Evolutionary conservation across 768 basidiomycete genomes (phyloP).

Genomic region (Tricholoma furcatifolium): DNA sequence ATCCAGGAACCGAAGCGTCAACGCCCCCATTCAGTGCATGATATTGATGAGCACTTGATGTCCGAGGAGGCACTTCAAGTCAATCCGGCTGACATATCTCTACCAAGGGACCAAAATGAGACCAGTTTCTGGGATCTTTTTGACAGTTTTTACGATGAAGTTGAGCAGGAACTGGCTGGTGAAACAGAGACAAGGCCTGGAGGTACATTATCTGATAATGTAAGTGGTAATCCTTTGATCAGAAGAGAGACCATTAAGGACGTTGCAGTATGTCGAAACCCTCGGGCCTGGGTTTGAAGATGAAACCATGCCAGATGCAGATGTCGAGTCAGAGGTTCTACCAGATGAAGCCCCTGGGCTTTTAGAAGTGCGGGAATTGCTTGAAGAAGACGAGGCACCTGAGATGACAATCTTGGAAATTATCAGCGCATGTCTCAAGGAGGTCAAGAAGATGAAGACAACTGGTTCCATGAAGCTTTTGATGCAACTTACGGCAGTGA

Average conservation of each 20-base stretch:
- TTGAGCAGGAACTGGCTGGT: neutral
- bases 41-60: neutral
- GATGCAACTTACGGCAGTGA: too few relatives aligned
- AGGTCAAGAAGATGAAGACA: too few relatives aligned
- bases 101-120: neutral
- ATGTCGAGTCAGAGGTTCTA: neutral
- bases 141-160: neutral
- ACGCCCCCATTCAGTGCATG: neutral
- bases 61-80: neutral
- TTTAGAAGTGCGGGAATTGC: too few relatives aligned
- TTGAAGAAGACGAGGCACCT: too few relatives aligned
- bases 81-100: neutral
- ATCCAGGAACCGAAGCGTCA: neutral
- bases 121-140: neutral
- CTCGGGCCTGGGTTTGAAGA: too few relatives aligned
- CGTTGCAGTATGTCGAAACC: neutral
- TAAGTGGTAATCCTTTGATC: neutral
- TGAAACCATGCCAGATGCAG: neutral
- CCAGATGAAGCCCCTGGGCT: too few relatives aligned
- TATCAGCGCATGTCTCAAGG: too few relatives aligned
- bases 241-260: neutral
- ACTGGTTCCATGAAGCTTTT: too few relatives aligned
- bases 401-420: too few relatives aligned
- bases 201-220: neutral
- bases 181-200: neutral